A percentile compares a stretch with the other conserved stretches of the same genome.
phyloP scores from a whole-genome alignment of 352 stramenopile genomes.

The Phytophthora nicotianae region DNA sequence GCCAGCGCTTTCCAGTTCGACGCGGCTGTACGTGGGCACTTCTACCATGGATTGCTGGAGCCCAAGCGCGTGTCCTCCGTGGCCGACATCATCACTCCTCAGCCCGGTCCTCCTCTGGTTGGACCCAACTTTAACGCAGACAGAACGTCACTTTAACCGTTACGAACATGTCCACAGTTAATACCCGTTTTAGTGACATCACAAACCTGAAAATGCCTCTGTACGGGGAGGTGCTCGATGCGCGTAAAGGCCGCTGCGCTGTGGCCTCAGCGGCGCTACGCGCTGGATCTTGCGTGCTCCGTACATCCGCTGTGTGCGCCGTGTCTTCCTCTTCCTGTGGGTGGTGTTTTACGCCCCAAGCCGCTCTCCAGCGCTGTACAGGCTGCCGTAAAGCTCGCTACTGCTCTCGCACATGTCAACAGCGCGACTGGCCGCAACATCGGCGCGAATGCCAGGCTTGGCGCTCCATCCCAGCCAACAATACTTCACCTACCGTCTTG shows the following conservation, averaged over 20 bases:
- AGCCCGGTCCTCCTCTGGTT: slow-evolving; percentile 46
- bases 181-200: slow-evolving; percentile 9
- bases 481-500: slow-evolving; percentile 53
- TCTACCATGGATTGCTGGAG: slow-evolving; percentile 69
- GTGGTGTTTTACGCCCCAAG: slow-evolving; percentile 48
- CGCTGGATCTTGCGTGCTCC: slow-evolving; percentile 42
- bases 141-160: slow-evolving; percentile 45
- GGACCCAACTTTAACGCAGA: slow-evolving; percentile 31
- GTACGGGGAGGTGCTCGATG: slow-evolving; percentile 33
- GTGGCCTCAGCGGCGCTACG: slow-evolving; percentile 39
- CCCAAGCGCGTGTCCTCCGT: slow-evolving; percentile 44
- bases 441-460: slow-evolving; percentile 57
- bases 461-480: slow-evolving; percentile 33
- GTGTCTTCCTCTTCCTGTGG: slow-evolving; percentile 51
- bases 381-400: slow-evolving; percentile 68
- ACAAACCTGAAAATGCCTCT: slow-evolving; percentile 6
- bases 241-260: slow-evolving; percentile 51
- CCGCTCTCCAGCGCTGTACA: slow-evolving; percentile 47
- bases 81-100: slow-evolving; percentile 49
- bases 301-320: slow-evolving; percentile 29
- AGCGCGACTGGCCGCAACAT: slow-evolving; percentile 61
- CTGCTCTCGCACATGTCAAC: slow-evolving; percentile 71
- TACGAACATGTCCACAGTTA: no score
- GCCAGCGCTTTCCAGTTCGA: slow-evolving; percentile 70
- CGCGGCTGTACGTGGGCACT: slow-evolving; percentile 55